Base-by-base conservation (phyloP, 2,329 filamentous ascomycete genomes). In the Claviceps pazoutovae region DNA sequence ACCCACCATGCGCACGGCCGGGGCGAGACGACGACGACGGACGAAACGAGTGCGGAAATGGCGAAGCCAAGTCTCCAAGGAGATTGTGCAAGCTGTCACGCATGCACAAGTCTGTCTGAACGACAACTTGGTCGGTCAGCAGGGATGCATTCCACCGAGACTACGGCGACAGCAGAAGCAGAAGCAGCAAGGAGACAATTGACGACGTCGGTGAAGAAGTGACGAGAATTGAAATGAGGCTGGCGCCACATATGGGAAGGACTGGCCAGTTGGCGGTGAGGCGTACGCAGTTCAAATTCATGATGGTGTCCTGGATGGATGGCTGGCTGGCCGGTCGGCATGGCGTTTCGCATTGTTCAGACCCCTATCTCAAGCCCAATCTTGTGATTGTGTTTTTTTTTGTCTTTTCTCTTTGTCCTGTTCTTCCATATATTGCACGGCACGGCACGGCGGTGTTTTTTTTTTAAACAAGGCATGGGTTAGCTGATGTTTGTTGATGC, bases 291-390 rank as follows among this genome's bases (percentile, higher is more conserved):
- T 41, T 47, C 19, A 49, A 49, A 45, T 46, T 46, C 46, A 48
- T 51, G 43, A 19, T 47, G 45, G 46, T 39, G 38, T 43, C 38
- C 19, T 14, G 39, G 49, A 39, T 39, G 43, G 46, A 21, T 46
- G 52, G 45, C n/a, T 23, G 46, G 48, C 44, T 26, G 39, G 48
- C 34, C 37, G 51, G 41, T 36, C 30, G 30, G 30, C 30, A 34
- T 47, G 51, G 52, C 52, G 52, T 53, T 51, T 51, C 49, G 46
- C 52, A 51, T 53, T 46, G 49, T 44, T 54, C 21, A 41, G 14
- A 46, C 36, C 34, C n/a, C 11, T 43, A 41, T 42, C 44, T 44
- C 11, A 36, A 43, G 37, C 26, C 17, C 30, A 16, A 37, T 48
- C 36, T 49, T 43, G 42, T 34, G 8, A 17, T 30, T 39, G 48